Conservation (phyloP, 768 basidiomycete genomes). For the Coprinopsis sp. region DNA sequence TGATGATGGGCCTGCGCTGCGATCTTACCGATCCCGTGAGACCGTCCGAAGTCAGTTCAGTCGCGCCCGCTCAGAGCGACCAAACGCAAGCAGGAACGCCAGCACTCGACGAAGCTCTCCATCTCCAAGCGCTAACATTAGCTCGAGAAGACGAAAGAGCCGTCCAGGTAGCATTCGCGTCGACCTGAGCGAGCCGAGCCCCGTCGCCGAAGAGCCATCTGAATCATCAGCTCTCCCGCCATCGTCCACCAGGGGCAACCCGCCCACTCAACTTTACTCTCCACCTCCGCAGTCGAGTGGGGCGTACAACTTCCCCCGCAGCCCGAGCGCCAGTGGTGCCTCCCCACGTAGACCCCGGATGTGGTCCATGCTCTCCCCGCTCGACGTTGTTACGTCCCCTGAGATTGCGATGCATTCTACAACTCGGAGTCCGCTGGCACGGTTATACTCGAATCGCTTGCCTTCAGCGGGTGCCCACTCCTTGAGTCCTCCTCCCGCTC, state of each 20-base stretch:
- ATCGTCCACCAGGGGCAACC: neutral
- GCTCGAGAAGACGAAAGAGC: constrained; percentile 1
- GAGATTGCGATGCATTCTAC: constrained; percentile 12
- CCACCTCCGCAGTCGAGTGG: neutral
- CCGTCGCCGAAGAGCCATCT: neutral
- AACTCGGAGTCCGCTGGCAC: constrained; percentile 44
- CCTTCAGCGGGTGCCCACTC: constrained; percentile 13
- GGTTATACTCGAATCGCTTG: constrained; percentile 31
- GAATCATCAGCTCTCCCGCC: too few relatives aligned
- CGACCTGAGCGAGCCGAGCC: constrained; percentile 8
- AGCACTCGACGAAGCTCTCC: too few relatives aligned
- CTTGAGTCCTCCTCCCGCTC: neutral
- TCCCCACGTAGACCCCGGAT: constrained; percentile 17
- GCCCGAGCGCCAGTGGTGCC: constrained; percentile 16
- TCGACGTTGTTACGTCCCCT: constrained; percentile 15
- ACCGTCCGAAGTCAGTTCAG: constrained; percentile 17
- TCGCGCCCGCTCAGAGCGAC: neutral
- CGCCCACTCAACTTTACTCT: neutral
- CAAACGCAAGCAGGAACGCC: neutral
- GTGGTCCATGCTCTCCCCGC: constrained; percentile 13
- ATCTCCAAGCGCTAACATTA: too few relatives aligned
- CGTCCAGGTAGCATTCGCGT: constrained; percentile 4
- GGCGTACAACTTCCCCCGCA: constrained; percentile 15
- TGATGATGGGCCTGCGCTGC: constrained; percentile 36
- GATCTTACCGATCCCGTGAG: constrained; percentile 37